Conservation (phyloP, 2,329 filamentous ascomycete species). For the Apiospora sp. region DNA sequence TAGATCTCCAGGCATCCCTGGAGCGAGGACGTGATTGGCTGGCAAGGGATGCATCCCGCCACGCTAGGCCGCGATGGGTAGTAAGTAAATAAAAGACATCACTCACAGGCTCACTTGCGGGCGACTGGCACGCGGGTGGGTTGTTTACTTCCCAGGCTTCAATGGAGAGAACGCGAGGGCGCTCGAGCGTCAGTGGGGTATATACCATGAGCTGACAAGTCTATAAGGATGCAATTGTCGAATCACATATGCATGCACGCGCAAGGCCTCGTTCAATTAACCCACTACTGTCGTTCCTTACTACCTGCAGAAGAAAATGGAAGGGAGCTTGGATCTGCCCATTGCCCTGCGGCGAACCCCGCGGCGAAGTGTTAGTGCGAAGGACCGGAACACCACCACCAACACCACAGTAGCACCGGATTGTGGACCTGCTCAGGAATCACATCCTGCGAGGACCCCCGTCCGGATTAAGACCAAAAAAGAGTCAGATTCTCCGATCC, state of each 20-base stretch:
- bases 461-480: constrained; percentile 46
- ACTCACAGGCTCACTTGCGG: constrained; percentile 24
- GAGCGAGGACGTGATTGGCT: background rate
- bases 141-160: constrained; percentile 25
- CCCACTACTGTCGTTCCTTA: background rate
- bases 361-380: constrained; percentile 47
- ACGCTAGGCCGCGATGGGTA: constrained; percentile 50
- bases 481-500: constrained; percentile 68
- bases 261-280: constrained; percentile 3
- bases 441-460: constrained; percentile 37
- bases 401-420: constrained; percentile 25
- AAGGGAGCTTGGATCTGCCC: constrained; percentile 51
- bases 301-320: constrained; percentile 39
- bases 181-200: constrained; percentile 4
- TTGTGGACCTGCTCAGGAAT: background rate
- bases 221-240: constrained; percentile 14
- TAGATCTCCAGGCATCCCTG: background rate
- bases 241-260: constrained; percentile 8
- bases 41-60: constrained; percentile 21
- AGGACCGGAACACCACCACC: constrained; percentile 14
- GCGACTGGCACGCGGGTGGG: constrained; percentile 27
- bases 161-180: background rate
- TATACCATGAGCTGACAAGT: background rate
- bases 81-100: constrained; percentile 48
- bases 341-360: constrained; percentile 64